Percentiles rank a stretch among this genome's conserved stretches.
Conservation (phyloP, 306 rosid species). For the Malus sieversii region DNA sequence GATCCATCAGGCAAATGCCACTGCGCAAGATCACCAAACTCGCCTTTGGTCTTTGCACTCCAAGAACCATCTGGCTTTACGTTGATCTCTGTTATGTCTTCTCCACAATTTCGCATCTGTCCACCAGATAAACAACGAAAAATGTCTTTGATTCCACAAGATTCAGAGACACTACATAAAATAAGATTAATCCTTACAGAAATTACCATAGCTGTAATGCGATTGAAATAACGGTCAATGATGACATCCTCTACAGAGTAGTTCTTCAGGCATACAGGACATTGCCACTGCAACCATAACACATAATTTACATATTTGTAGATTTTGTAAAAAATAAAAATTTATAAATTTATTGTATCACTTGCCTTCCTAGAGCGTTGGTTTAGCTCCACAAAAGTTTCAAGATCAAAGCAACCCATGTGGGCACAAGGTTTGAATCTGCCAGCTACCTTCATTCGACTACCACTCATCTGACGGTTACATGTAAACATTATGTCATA, state of each 20-base stretch:
- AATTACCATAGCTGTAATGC: constrained; percentile 18
- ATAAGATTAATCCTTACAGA: not conserved
- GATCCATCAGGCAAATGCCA: constrained; percentile 20
- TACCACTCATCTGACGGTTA: constrained; percentile 76
- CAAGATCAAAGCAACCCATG: constrained; percentile 25
- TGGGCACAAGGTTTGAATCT: constrained; percentile 64
- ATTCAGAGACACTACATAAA: not conserved
- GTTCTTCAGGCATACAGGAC: constrained; percentile 19
- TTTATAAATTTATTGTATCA: not conserved
- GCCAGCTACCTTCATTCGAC: constrained; percentile 95
- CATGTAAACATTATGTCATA: constrained; percentile 1
- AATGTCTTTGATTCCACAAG: not conserved
- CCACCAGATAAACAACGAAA: not conserved
- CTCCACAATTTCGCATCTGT: constrained; percentile 18
- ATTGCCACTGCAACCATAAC: constrained; percentile 17
- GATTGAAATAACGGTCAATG: constrained; percentile 17
- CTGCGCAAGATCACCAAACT: constrained; percentile 9
- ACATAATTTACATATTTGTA: not conserved
- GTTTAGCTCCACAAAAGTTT: constrained; percentile 17
- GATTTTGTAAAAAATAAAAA: not conserved
- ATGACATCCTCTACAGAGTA: constrained; percentile 16
- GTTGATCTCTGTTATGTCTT: constrained; percentile 18
- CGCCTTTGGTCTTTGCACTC: constrained; percentile 13
- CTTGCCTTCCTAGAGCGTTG: constrained; percentile 23
- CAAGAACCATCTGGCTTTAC: constrained; percentile 22